Conservation (phyloP, 78 protist genomes). For the slime mould (Dictyostelium discoideum) region dicty_2.7 NC_007089.4:3502501-3503000, state of each 20-base stretch:
- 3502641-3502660: neutral
- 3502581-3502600: constrained; percentile 24
- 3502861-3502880: constrained; percentile 88
- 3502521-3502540: constrained; percentile 1
- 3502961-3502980: constrained; percentile 86
- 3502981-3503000: constrained; percentile 96
- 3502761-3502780: constrained; percentile 9
- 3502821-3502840: constrained; percentile 84
- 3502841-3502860: constrained; percentile 25
- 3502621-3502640: neutral
- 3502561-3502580: neutral
- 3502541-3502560: neutral
- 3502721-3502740: neutral
- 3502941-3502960: constrained; percentile 77
- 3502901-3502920: constrained; percentile 87
- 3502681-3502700: too few relatives aligned
- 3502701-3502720: neutral
- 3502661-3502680: neutral
- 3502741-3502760: neutral
- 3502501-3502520: neutral
- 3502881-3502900: constrained; percentile 73
- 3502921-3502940: constrained; percentile 69
- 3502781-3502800: constrained; percentile 43
- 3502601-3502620: neutral
- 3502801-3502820: constrained; percentile 65